Conservation (phyloP, 2,329 filamentous ascomycete species). For the Trichoderma lentiforme region DNA sequence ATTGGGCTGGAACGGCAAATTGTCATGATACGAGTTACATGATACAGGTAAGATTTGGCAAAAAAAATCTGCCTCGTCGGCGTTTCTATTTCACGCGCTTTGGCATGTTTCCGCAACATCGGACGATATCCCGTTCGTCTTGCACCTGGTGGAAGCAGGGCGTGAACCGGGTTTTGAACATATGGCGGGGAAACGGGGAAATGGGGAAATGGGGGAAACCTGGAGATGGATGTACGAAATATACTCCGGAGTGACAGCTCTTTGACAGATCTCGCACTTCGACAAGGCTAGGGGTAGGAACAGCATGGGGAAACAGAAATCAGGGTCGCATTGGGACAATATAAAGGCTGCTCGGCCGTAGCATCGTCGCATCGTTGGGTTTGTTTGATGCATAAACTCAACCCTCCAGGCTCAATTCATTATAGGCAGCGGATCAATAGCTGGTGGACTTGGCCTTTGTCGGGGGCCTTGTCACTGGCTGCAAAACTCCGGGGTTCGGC, state of each 20-base stretch:
- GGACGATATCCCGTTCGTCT: background rate
- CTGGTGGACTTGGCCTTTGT: background rate
- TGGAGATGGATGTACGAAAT: constrained; percentile 1
- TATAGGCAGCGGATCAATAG: constrained; percentile 3
- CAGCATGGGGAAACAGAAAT: background rate
- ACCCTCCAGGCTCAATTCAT: constrained; percentile 11
- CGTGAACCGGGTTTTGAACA: constrained; percentile 2
- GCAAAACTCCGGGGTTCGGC: constrained; percentile 18
- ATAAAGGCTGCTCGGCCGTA: background rate
- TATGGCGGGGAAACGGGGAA: constrained; percentile 16
- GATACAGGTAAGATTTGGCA: background rate
- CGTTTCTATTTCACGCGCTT: constrained; percentile 6
- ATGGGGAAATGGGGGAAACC: constrained; percentile 15
- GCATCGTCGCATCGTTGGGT: background rate
- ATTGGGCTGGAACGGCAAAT: constrained; percentile 8
- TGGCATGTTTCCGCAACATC: background rate
- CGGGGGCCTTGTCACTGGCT: background rate
- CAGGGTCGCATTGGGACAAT: background rate
- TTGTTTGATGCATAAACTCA: background rate
- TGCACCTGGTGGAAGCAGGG: background rate
- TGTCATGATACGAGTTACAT: background rate
- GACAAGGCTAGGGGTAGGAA: background rate
- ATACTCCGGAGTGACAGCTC: constrained; percentile 15
- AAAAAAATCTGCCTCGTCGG: background rate
- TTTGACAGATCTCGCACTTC: constrained; percentile 5